Evolutionary conservation across 495 filamentous ascomycete species (phyloP), one percentile per base, ranked within the genome.

Genomic region (Cudoniella acicularis): DNA sequence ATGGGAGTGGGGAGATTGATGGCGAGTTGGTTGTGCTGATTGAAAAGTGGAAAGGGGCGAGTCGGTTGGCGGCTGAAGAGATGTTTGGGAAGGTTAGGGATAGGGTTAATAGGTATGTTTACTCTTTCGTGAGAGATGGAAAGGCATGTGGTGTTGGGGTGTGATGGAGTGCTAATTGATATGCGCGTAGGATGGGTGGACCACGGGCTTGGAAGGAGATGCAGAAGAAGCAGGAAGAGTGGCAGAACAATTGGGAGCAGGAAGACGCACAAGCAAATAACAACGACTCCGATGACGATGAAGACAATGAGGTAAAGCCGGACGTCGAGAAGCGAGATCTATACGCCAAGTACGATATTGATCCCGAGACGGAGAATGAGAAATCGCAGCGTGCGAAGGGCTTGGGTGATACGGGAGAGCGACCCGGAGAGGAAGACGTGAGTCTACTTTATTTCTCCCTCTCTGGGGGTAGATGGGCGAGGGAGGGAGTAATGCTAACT

Each of bases 131-230:
- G 20, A 6, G 26, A n/a, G n/a, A n/a, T n/a, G n/a, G n/a, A n/a
- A n/a, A n/a, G n/a, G n/a, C n/a, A n/a, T 57, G n/a, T 4, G 23
- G 48, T 36, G 8, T 52, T 27, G 54, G 20, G 42, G 17, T 17
- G 21, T 26, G 3, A 17, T 2, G 6, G 52, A 21, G 3, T 42
- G 25, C 6, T 54, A 25, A 17, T 43, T 16, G 46, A n/a, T n/a
- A n/a, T 18, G 1, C 4, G 30, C 40, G 40, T 30, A 70, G 69
- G 27, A 80, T 79, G 76, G 79, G 79, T 22, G 79, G 79, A 2
- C 73, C 76, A 16, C 67, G 67, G 10, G 79, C 75, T 10, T 81
- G 76, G 76, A 69, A 70, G 48, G 72, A 76, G 43, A 73, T 70
- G 60, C 77, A 80, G 64, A 69, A 70, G 50, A 64, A 66, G 52